Evolutionary conservation across 2,329 filamentous ascomycete genomes (phyloP).

Genomic region (Penicillium sp.): DNA sequence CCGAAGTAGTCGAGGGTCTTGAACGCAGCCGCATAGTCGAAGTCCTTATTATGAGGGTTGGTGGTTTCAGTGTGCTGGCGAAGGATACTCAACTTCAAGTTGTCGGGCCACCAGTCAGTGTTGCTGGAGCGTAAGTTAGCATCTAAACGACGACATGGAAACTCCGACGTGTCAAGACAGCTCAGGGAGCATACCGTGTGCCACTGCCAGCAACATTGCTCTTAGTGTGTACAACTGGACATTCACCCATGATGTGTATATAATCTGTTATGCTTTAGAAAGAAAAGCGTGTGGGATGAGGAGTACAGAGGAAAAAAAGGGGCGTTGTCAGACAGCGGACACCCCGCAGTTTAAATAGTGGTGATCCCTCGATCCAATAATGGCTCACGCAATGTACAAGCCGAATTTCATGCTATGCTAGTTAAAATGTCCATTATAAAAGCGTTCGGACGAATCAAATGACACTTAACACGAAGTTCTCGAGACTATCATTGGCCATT

Average conservation of each 20-base stretch:
- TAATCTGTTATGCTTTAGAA: neutral
- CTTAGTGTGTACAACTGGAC: conserved; percentile 26
- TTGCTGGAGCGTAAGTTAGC: conserved; percentile 42
- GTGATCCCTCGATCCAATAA: conserved; percentile 1
- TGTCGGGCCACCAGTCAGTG: conserved; percentile 70
- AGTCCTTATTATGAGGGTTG: conserved; percentile 63
- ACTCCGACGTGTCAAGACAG: neutral
- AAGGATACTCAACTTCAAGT: conserved; percentile 65
- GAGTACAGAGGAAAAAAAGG: neutral
- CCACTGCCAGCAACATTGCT: conserved; percentile 55
- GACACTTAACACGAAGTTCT: neutral
- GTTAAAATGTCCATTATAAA: neutral
- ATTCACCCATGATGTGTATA: conserved; percentile 25
- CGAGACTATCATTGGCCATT: conserved; percentile 1
- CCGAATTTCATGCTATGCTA: neutral
- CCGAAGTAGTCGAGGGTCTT: conserved; percentile 66
- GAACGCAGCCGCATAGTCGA: conserved; percentile 70
- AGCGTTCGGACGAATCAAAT: neutral
- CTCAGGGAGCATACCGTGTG: conserved; percentile 40
- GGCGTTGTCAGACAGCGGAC: neutral
- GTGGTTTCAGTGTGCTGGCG: conserved; percentile 63
- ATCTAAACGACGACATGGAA: neutral
- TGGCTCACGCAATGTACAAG: neutral
- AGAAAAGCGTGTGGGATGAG: neutral
- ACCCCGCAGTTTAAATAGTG: conserved; percentile 12